phyloP scores from a whole-genome alignment of 306 rosid genomes.

The Cucumis hystrix region DNA sequence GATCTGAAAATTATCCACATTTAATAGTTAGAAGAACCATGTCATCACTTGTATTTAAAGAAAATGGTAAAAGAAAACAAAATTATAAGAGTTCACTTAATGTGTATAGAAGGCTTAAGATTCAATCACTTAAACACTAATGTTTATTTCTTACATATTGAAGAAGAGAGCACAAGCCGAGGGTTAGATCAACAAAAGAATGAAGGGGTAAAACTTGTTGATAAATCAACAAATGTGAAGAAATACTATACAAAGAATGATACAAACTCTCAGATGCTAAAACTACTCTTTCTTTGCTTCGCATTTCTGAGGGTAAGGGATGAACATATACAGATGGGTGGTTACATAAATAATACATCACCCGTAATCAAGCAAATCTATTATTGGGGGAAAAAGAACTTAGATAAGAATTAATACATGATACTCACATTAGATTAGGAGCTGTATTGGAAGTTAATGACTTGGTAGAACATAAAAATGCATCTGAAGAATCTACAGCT shows the following conservation, averaged over 20 bases:
- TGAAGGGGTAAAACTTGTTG: slow-evolving; percentile 8
- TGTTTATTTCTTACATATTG: not conserved
- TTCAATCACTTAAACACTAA: not conserved
- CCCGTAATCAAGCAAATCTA: slow-evolving; percentile 33
- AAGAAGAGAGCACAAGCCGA: not conserved
- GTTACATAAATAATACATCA: slow-evolving; percentile 21
- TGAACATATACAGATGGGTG: slow-evolving; percentile 42
- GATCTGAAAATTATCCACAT: too few relatives aligned
- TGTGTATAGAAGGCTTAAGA: not conserved
- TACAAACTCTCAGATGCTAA: slow-evolving; percentile 12
- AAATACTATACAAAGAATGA: slow-evolving; percentile 57
- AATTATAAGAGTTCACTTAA: not conserved
- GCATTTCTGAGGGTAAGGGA: slow-evolving; percentile 17
- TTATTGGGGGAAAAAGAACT: slow-evolving; percentile 6
- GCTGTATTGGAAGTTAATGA: slow-evolving; percentile 25
- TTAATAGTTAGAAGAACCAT: not conserved
- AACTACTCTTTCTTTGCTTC: slow-evolving; percentile 36
- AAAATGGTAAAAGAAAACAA: not conserved
- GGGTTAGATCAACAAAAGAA: slow-evolving; percentile 23
- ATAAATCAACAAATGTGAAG: slow-evolving; percentile 16
- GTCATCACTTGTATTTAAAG: not conserved
- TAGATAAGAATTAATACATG: not conserved
- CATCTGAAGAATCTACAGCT: slow-evolving; percentile 22
- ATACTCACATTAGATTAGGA: slow-evolving; percentile 23
- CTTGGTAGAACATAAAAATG: slow-evolving; percentile 12